Conservation (phyloP, 1,284 basidiomycete genomes). For the Ustilago crameri region DNA sequence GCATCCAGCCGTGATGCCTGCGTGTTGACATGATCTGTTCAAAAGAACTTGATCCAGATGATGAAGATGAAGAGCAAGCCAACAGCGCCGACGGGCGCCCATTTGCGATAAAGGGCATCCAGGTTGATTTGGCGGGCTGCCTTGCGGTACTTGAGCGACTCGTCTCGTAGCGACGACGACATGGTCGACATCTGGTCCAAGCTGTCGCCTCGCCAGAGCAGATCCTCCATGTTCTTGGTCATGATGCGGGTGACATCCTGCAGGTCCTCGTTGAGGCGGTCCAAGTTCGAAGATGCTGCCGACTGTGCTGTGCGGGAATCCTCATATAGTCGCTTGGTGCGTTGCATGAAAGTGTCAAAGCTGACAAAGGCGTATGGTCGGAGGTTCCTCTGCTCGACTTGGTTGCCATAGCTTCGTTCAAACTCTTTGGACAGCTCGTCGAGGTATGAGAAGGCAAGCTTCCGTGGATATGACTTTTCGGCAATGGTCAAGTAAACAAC, state of each 20-base stretch:
- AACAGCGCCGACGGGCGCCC: slow-evolving; percentile 76
- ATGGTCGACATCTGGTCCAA: slow-evolving; percentile 95
- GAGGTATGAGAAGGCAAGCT: slow-evolving; percentile 95
- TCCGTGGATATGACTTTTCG: slow-evolving; percentile 96
- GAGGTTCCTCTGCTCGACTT: slow-evolving; percentile 61
- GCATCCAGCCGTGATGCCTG: no score
- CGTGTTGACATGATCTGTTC: neutral
- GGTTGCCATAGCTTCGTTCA: slow-evolving; percentile 67
- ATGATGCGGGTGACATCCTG: slow-evolving; percentile 98
- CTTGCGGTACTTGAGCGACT: slow-evolving; percentile 97
- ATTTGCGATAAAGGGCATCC: slow-evolving; percentile 92
- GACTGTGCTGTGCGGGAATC: slow-evolving; percentile 88
- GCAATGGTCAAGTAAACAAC: slow-evolving; percentile 95
- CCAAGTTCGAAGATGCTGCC: slow-evolving; percentile 76
- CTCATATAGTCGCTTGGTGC: slow-evolving; percentile 92
- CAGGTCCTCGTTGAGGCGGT: slow-evolving; percentile 92
- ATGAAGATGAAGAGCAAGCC: slow-evolving; percentile 77
- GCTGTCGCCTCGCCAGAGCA: slow-evolving; percentile 96
- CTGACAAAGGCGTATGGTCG: slow-evolving; percentile 65
- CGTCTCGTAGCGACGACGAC: slow-evolving; percentile 94
- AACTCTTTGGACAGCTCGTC: slow-evolving; percentile 98
- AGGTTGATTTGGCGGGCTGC: slow-evolving; percentile 94
- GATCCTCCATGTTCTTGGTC: slow-evolving; percentile 99
- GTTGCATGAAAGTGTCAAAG: slow-evolving; percentile 94
- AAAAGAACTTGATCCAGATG: slow-evolving; percentile 87